Conservation (phyloP, 2,329 filamentous ascomycete species). For the Periglandula ipomoeae region DNA sequence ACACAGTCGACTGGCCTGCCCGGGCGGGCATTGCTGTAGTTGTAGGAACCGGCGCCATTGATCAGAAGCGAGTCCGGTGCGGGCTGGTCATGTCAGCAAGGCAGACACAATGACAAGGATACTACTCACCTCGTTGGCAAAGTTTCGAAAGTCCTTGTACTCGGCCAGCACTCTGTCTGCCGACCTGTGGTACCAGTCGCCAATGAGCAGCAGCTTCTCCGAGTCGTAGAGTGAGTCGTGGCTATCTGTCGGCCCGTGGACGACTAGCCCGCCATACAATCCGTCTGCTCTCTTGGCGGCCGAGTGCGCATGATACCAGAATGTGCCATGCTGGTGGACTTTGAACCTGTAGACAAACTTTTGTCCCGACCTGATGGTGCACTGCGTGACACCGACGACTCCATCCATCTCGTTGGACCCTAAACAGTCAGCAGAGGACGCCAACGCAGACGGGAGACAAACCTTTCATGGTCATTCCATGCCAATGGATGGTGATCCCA, state of each 20-base stretch:
- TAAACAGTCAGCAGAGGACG: constrained; percentile 14
- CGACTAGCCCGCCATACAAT: constrained; percentile 18
- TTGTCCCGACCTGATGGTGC: constrained; percentile 45
- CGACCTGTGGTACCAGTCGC: constrained; percentile 30
- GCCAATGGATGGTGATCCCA: constrained; percentile 54
- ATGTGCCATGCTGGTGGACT: constrained; percentile 47
- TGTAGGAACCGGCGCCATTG: constrained; percentile 22
- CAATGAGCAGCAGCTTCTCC: constrained; percentile 26
- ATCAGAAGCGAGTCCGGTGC: constrained; percentile 30
- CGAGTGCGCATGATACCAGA: constrained; percentile 58
- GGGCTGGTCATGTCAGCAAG: constrained; percentile 20
- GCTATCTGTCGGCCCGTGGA: constrained; percentile 24
- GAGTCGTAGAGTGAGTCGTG: constrained; percentile 15
- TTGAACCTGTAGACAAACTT: constrained; percentile 47
- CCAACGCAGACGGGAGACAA: not conserved
- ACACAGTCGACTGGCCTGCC: constrained; percentile 11
- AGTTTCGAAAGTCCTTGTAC: constrained; percentile 15
- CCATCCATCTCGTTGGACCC: constrained; percentile 51
- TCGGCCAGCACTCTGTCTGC: constrained; percentile 19
- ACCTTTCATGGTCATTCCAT: constrained; percentile 57
- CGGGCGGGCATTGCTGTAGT: constrained; percentile 13
- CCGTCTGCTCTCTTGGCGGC: constrained; percentile 32
- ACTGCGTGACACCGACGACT: constrained; percentile 51
- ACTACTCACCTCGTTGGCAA: constrained; percentile 9
- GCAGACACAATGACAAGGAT: not conserved